Conservation (phyloP, 345 rosid species). For the Aquilaria yunnanensis region DNA sequence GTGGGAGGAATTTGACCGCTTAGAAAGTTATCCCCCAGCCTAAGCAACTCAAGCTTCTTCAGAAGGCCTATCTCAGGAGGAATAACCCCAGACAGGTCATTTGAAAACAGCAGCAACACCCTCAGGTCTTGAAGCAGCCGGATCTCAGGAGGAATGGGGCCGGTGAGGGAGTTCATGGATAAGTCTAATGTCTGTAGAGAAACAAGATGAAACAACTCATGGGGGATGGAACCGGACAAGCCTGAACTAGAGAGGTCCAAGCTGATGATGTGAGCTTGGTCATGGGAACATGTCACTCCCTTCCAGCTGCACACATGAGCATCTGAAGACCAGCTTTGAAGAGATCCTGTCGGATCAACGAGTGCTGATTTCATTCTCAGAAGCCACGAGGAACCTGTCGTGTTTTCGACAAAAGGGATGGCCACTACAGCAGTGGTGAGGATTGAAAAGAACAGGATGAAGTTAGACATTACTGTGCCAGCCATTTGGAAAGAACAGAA, state of each 20-base stretch:
- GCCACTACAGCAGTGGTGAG: conserved; percentile 17
- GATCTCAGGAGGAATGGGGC: conserved; percentile 54
- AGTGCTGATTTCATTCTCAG: conserved; percentile 45
- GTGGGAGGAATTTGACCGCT: conserved; percentile 45
- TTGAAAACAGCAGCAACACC: conserved; percentile 51
- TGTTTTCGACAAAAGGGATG: conserved; percentile 22
- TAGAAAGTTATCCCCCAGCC: conserved; percentile 62
- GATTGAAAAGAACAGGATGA: conserved; percentile 21
- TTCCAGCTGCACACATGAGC: conserved; percentile 54
- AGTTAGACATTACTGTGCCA: conserved; percentile 18
- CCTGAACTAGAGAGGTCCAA: conserved; percentile 58
- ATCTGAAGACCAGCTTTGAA: conserved; percentile 46
- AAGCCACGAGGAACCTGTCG: conserved; percentile 42
- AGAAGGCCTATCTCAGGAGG: conserved; percentile 56
- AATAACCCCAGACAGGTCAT: conserved; percentile 59
- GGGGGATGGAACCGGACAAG: conserved; percentile 60
- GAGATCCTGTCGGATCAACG: conserved; percentile 41
- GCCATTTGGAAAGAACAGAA: conserved; percentile 26
- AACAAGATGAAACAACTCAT: conserved; percentile 34
- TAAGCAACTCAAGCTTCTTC: conserved; percentile 50
- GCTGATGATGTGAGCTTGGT: conserved; percentile 32
- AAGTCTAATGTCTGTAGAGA: conserved; percentile 61
- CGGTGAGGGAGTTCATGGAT: conserved; percentile 52
- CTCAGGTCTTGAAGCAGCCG: conserved; percentile 61
- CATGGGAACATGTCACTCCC: conserved; percentile 60